Conservation (phyloP, 73 alveolate species). For the Effrenium voratum region DNA sequence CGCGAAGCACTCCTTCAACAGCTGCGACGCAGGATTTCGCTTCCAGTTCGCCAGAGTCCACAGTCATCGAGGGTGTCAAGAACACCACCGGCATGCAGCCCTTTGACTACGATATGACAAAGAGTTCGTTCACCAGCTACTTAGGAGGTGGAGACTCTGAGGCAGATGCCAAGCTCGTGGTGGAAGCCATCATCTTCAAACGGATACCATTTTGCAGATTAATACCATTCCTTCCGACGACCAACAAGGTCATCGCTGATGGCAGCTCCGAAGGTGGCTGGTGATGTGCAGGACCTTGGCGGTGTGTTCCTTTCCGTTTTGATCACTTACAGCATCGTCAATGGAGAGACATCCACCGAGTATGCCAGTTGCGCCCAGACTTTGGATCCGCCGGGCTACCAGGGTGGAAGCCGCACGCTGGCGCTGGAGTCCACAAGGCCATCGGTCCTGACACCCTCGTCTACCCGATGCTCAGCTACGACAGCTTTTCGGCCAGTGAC, state of each 20-base stretch:
- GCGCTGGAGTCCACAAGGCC: no score
- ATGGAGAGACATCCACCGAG: not conserved
- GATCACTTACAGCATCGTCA: not conserved
- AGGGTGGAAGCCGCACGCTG: no score
- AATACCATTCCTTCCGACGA: no score
- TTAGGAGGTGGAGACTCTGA: not conserved
- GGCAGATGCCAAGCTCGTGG: conserved; percentile 31
- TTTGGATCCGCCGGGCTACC: no score
- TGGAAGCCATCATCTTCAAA: conserved; percentile 29
- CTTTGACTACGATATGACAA: conserved; percentile 3
- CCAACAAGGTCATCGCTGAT: not conserved
- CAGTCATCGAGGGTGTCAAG: conserved; percentile 1
- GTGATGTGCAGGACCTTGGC: conserved; percentile 11
- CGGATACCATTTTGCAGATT: no score
- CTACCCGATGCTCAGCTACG: not conserved
- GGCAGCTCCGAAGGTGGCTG: not conserved
- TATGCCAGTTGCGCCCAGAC: no score
- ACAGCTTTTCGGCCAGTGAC: not conserved
- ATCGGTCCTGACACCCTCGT: no score
- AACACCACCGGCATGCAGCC: not conserved
- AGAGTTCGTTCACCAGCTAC: conserved; percentile 11
- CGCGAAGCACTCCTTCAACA: conserved; percentile 68
- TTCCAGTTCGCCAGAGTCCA: not conserved
- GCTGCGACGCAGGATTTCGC: conserved; percentile 39
- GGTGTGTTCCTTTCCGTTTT: conserved; percentile 20